These are phyloP conservation scores for Extremus antarcticus DNA, from an alignment of 495 filamentous ascomycete genomes.

Conservation along the genomic window DNA sequence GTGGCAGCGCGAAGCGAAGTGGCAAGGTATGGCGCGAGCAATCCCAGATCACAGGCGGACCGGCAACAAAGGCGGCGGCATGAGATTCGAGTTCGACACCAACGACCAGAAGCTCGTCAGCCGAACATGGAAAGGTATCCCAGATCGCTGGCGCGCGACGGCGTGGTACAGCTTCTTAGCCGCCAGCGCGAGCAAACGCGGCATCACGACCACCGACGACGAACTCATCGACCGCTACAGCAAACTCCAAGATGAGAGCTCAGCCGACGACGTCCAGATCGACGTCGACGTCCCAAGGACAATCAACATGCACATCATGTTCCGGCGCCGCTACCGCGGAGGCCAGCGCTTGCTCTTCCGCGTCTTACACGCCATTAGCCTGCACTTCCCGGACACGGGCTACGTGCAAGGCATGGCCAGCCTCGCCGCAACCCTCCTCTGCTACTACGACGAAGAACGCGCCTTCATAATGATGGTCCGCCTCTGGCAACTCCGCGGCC, in stretches of 20 bases:
- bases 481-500: constrained; percentile 77
- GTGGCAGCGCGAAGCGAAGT: constrained; percentile 78
- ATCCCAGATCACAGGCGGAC: constrained; percentile 31
- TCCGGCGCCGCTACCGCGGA: constrained; percentile 72
- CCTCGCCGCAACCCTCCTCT: constrained; percentile 82
- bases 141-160: constrained; percentile 85
- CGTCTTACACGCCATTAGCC: constrained; percentile 78
- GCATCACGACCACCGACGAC: constrained; percentile 51
- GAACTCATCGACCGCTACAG: constrained; percentile 54
- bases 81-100: constrained; percentile 82
- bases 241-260: constrained; percentile 57
- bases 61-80: constrained; percentile 55
- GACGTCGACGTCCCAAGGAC: constrained; percentile 95
- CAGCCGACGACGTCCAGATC: constrained; percentile 91
- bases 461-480: constrained; percentile 92
- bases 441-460: constrained; percentile 92
- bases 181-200: constrained; percentile 60
- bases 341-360: constrained; percentile 81
- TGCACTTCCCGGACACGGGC: constrained; percentile 83
- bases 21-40: constrained; percentile 87
- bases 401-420: constrained; percentile 99
- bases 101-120: constrained; percentile 76
- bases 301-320: constrained; percentile 96
- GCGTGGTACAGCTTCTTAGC: constrained; percentile 93
- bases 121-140: constrained; percentile 95